Evolutionary conservation across 768 basidiomycete genomes (phyloP).

Genomic region (Suillus weaverae): DNA sequence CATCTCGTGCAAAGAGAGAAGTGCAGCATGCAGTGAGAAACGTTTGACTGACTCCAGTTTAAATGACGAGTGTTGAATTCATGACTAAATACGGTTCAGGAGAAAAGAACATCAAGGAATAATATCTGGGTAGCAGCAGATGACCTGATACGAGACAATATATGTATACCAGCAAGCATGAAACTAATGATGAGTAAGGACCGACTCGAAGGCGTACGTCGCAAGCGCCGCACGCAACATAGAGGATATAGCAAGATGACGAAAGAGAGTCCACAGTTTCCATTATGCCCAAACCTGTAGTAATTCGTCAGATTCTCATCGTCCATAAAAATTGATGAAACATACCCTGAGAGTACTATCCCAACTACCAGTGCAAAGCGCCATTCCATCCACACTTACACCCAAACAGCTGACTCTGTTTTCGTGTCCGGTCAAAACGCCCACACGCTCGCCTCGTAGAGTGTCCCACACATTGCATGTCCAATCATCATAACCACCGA

Average conservation of each 20-base stretch:
- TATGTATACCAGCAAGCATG: slow-evolving; percentile 39
- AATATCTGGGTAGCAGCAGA: slow-evolving; percentile 34
- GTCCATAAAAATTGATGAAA: slow-evolving; percentile 16
- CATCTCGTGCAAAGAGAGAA: slow-evolving; percentile 6
- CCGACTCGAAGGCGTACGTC: slow-evolving; percentile 57
- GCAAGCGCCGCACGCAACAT: slow-evolving; percentile 44
- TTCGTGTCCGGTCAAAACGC: slow-evolving; percentile 96
- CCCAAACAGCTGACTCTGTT: slow-evolving; percentile 97
- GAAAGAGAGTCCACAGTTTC: slow-evolving; percentile 25
- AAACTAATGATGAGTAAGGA: slow-evolving; percentile 52
- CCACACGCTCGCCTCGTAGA: slow-evolving; percentile 96
- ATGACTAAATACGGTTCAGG: slow-evolving; percentile 49
- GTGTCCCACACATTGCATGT: slow-evolving; percentile 99
- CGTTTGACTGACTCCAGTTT: slow-evolving; percentile 3
- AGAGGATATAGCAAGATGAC: slow-evolving; percentile 38
- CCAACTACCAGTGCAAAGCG: slow-evolving; percentile 98
- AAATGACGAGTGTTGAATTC: slow-evolving; percentile 38
- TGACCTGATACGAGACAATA: slow-evolving; percentile 35
- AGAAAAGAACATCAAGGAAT: slow-evolving; percentile 34
- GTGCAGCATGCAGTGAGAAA: slow-evolving; percentile 4
- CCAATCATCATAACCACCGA: slow-evolving; percentile 99
- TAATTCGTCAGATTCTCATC: slow-evolving; percentile 13
- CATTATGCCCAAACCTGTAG: slow-evolving; percentile 82
- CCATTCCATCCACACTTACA: slow-evolving; percentile 96
- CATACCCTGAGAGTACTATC: slow-evolving; percentile 93